phyloP scores from a whole-genome alignment of 495 filamentous ascomycete species.

The Hyphodiscus hymeniophilus region DNA sequence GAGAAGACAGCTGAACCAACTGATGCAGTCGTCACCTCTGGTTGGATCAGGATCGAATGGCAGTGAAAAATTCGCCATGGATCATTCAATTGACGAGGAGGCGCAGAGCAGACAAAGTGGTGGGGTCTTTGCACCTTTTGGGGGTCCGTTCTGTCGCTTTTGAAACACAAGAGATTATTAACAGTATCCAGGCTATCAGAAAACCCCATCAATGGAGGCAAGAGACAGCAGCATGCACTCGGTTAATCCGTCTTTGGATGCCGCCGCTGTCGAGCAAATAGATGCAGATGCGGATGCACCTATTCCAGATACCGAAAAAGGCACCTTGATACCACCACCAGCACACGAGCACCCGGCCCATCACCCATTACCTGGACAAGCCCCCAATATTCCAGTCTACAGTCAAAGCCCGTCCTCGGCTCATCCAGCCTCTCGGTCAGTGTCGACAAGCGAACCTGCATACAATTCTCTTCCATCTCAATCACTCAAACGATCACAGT shows the following conservation, averaged over 20 bases:
- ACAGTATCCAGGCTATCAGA: conserved; percentile 2
- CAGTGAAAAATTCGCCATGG: not conserved
- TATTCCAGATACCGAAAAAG: conserved; percentile 15
- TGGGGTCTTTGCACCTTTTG: not conserved
- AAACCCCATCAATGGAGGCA: not conserved
- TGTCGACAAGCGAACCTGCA: not conserved
- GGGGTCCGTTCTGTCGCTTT: not conserved
- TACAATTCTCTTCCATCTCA: not conserved
- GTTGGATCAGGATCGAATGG: not conserved
- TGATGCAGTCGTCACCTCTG: not conserved
- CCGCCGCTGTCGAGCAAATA: not conserved
- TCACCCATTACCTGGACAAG: conserved; percentile 5
- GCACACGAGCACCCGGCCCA: conserved; percentile 13
- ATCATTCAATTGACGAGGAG: not conserved
- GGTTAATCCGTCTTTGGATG: not conserved
- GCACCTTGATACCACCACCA: conserved; percentile 7
- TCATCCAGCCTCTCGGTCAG: not conserved
- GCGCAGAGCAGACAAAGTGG: not conserved
- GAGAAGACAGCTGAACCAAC: not conserved
- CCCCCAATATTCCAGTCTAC: not conserved
- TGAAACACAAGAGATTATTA: not conserved
- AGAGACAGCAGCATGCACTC: not conserved
- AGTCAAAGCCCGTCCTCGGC: not conserved
- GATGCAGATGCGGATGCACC: not conserved
- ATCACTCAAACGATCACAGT: not conserved